A percentile compares a stretch with the other conserved stretches of the same genome.
These are phyloP conservation scores for Polyporus arcularius DNA, from an alignment of 768 basidiomycete genomes.

Conservation along the genomic window DNA sequence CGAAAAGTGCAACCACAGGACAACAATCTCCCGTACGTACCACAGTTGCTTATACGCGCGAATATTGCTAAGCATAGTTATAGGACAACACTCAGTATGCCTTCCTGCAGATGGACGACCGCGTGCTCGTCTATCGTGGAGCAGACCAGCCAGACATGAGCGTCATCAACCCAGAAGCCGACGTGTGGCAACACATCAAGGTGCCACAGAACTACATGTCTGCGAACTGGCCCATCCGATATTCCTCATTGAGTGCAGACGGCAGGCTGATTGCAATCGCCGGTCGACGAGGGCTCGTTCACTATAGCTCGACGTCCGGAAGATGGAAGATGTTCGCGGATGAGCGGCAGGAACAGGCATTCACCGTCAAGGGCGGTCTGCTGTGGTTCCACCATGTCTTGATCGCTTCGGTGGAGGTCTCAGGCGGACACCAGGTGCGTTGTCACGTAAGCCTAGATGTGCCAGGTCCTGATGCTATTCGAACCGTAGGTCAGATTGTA, in stretches of 20 bases:
- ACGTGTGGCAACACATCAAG: slow-evolving; percentile 98
- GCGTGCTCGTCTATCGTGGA: slow-evolving; percentile 89
- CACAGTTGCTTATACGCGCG: background rate
- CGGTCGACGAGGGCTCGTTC: slow-evolving; percentile 85
- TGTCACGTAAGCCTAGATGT: background rate
- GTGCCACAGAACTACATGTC: slow-evolving; percentile 87
- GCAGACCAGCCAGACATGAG: slow-evolving; percentile 98
- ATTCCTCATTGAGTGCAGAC: slow-evolving; percentile 87
- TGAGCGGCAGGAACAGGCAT: slow-evolving; percentile 82
- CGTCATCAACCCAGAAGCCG: slow-evolving; percentile 95
- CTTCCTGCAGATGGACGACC: slow-evolving; percentile 94
- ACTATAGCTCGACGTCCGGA: slow-evolving; percentile 93
- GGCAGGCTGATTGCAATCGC: slow-evolving; percentile 92
- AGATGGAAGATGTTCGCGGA: slow-evolving; percentile 91
- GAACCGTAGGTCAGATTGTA: slow-evolving; percentile 80
- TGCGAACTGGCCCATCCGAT: slow-evolving; percentile 91
- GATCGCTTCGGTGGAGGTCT: slow-evolving; percentile 84
- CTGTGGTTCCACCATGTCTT: slow-evolving; percentile 97
- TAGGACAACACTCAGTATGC: slow-evolving; percentile 96
- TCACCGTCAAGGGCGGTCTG: slow-evolving; percentile 86
- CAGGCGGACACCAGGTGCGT: slow-evolving; percentile 74
- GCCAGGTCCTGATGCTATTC: background rate
- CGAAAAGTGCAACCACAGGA: slow-evolving; percentile 90
- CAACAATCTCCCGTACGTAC: slow-evolving; percentile 84
- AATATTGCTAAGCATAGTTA: slow-evolving; percentile 1